Evolutionary conservation across 495 filamentous ascomycete species (phyloP), one percentile per base, ranked within the genome.

Genomic region (Penicillium diatomitis): DNA sequence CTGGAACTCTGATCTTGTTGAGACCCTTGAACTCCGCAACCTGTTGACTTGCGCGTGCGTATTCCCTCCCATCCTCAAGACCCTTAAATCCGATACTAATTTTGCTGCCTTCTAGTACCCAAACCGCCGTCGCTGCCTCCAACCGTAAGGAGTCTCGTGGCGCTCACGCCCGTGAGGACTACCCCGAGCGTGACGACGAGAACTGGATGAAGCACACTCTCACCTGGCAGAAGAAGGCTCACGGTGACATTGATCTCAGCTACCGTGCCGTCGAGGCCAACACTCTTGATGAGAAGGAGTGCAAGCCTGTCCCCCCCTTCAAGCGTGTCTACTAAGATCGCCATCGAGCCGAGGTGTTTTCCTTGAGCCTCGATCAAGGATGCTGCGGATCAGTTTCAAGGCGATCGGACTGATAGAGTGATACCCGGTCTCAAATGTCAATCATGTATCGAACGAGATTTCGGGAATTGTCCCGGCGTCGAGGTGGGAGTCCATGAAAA

Each of bases 181-280:
- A 73, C 78, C 89, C 90, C 33, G 88, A 96, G 0, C 79, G 91
- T 72, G 87, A 96, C 63, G 91, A 97, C 63, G 72, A 79, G 68
- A 82, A 92, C 57, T 97, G 92, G 92, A 96, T 96, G 91, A 96
- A 96, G 81, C 91, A 97, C 78, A 95, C 85, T 34, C 79, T 97
- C 54, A 86, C 81, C 57, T 97, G 83, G 82, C 91, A 97, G 80
- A 89, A 88, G 84, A 65, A 83, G 62, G 83, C 85, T 39, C 87
- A 91, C 58, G 86, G 85, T 53, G 76, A 83, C 68, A 77, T 90
- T 43, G 82, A 90, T 39, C 68, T 95, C 32, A 72, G 74, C 48
- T 95, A 96, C 75, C 76, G 90, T 67, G 73, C 72, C 43, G 90
- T 96, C 49, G 79, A 85, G 48, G 75, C 74, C 54, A 78, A 77